Percentiles rank a stretch among this genome's conserved stretches.
Evolutionary conservation across 306 rosid genomes (phyloP).

Genomic region (Mimosa bimucronata): DNA sequence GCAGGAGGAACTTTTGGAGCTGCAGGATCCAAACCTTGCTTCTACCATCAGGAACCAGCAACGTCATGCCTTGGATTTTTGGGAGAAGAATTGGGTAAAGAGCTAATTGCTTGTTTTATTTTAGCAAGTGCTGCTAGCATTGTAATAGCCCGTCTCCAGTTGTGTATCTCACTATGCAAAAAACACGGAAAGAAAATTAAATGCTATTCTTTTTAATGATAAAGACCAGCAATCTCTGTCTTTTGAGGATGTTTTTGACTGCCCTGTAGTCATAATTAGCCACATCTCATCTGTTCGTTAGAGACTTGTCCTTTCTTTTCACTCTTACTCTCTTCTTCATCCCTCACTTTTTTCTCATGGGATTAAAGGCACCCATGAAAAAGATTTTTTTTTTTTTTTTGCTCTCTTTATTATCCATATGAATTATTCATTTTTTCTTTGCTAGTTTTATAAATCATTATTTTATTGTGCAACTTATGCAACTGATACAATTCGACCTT

Average conservation of each 20-base stretch:
- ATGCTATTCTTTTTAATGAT: not conserved
- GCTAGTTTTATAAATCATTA: not conserved
- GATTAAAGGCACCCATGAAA: not conserved
- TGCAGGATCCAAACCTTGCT: slow-evolving; percentile 82
- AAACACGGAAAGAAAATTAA: not conserved
- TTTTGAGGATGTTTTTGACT: not conserved
- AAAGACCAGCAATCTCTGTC: not conserved
- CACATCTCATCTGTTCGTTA: not conserved
- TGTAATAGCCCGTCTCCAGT: not conserved
- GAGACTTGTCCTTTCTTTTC: not conserved
- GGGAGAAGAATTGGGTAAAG: slow-evolving; percentile 89
- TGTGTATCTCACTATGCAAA: not conserved
- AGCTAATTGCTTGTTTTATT: slow-evolving; percentile 34
- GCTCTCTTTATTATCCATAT: not conserved
- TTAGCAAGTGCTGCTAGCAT: not conserved
- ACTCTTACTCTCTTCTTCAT: not conserved
- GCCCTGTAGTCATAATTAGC: not conserved
- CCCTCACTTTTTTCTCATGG: not conserved
- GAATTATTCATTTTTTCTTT: not conserved
- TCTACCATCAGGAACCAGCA: slow-evolving; percentile 72
- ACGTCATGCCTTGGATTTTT: slow-evolving; percentile 67
- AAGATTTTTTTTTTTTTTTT: not conserved
- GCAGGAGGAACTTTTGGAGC: slow-evolving; percentile 86
- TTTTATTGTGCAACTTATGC: not conserved
- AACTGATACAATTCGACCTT: not conserved